These are phyloP conservation scores for Viola odorata DNA, from an alignment of 345 rosid genomes.

Conservation along the genomic window DNA sequence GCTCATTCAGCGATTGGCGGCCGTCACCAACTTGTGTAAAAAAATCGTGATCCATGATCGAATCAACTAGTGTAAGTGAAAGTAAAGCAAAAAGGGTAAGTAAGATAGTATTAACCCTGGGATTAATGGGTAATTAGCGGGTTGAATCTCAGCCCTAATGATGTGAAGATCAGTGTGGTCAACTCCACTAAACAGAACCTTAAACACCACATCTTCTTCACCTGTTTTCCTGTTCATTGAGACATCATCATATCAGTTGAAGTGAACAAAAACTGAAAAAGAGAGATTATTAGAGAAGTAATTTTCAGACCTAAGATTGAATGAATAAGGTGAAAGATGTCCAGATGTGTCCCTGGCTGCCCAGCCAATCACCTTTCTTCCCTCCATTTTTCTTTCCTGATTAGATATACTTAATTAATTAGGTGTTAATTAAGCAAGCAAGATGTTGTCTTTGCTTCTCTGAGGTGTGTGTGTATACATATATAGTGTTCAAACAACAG, in stretches of 20 bases:
- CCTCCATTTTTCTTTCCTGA: slow-evolving; percentile 2
- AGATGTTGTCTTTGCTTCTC: too few species aligned
- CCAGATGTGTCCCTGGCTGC: slow-evolving; percentile 83
- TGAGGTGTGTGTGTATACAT: too few species aligned
- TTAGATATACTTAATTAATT: too few species aligned
- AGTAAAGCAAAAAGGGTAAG: too few species aligned
- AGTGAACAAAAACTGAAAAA: too few species aligned
- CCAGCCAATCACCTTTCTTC: slow-evolving; percentile 39
- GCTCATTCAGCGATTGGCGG: too few species aligned
- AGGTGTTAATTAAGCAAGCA: too few species aligned
- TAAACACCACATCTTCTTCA: slow-evolving; percentile 58
- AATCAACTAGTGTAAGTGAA: too few species aligned
- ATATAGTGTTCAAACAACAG: too few species aligned
- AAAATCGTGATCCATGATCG: too few species aligned
- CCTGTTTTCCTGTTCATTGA: slow-evolving; percentile 51
- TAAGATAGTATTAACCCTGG: slow-evolving; percentile 43
- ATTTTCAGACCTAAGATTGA: slow-evolving; percentile 42
- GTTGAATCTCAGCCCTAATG: slow-evolving; percentile 51
- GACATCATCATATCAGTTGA: too few species aligned
- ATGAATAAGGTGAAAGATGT: slow-evolving; percentile 55
- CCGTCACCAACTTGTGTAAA: too few species aligned
- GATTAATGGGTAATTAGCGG: slow-evolving; percentile 70
- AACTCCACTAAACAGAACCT: slow-evolving; percentile 60
- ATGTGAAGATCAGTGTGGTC: slow-evolving; percentile 79
- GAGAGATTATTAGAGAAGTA: background rate